phyloP scores from a whole-genome alignment of 495 filamentous ascomycete genomes.

The Podospora pseudopauciseta region DNA sequence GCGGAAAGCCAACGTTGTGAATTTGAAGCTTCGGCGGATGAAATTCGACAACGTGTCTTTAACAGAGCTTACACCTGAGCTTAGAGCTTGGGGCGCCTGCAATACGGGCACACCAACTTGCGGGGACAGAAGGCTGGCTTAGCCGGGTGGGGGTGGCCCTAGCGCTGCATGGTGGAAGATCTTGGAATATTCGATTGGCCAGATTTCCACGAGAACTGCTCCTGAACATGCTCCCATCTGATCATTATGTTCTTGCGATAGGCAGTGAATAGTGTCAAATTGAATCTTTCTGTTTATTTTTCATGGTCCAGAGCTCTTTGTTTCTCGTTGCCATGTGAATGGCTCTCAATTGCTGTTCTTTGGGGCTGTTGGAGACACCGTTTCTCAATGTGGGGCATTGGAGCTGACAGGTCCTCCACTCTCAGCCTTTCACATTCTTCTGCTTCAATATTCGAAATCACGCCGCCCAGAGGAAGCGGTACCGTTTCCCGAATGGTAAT shows the following conservation, averaged over 20 bases:
- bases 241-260: neutral
- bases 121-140: constrained; percentile 23
- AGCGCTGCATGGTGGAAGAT: constrained; percentile 17
- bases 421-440: neutral
- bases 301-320: neutral
- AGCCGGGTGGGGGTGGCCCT: constrained; percentile 21
- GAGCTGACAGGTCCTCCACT: neutral
- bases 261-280: neutral
- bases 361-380: neutral
- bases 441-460: neutral
- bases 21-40: constrained; percentile 31
- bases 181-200: constrained; percentile 23
- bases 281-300: neutral
- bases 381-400: constrained; percentile 1
- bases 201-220: neutral
- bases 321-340: neutral
- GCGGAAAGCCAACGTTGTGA: constrained; percentile 31
- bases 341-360: neutral
- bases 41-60: constrained; percentile 39
- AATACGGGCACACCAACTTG: constrained; percentile 15
- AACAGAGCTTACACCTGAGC: constrained; percentile 22
- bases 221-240: neutral
- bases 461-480: neutral
- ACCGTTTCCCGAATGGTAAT: neutral
- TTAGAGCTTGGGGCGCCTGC: constrained; percentile 17